Percentiles rank a stretch among this genome's conserved stretches.
Evolutionary conservation across 2,329 filamentous ascomycete genomes (phyloP).

Genomic region (Leptographium wingfieldii): DNA sequence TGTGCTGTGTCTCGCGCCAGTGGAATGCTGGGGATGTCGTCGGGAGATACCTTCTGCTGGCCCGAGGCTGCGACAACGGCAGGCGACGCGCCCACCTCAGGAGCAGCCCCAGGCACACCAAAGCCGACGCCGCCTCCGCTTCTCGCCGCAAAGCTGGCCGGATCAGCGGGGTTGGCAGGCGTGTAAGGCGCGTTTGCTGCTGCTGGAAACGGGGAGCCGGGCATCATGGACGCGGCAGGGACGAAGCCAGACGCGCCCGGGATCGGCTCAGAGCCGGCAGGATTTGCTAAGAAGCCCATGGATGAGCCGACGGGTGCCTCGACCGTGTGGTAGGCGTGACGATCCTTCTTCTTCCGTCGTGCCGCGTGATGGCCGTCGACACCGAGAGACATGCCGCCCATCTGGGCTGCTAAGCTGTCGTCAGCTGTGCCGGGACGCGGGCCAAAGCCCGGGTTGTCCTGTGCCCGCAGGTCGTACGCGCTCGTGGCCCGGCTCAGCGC

Average conservation of each 20-base stretch:
- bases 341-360: conserved; percentile 81
- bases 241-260: conserved; percentile 15
- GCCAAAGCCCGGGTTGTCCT: conserved; percentile 11
- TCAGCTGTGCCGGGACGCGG: conserved; percentile 25
- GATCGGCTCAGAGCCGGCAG: conserved; percentile 29
- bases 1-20: conserved; percentile 70
- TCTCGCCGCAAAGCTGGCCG: conserved; percentile 33
- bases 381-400: conserved; percentile 63
- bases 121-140: conserved; percentile 15
- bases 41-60: conserved; percentile 69
- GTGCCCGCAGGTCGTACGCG: conserved; percentile 14
- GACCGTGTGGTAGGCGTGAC: conserved; percentile 82
- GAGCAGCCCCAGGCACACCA: conserved; percentile 10
- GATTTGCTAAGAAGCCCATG: conserved; percentile 30
- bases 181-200: conserved; percentile 40
- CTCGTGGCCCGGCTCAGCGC: conserved; percentile 25
- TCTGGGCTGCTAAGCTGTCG: conserved; percentile 50
- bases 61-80: conserved; percentile 46
- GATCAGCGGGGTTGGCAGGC: conserved; percentile 26
- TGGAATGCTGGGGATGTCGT: conserved; percentile 87
- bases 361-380: conserved; percentile 35
- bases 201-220: conserved; percentile 45
- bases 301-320: conserved; percentile 55
- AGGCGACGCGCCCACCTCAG: conserved; percentile 21
- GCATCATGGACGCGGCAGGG: not conserved